These are phyloP conservation scores for Gilbertella persicaria DNA, from an alignment of 371 early-diverging fungal genomes.

Conservation along the genomic window DNA sequence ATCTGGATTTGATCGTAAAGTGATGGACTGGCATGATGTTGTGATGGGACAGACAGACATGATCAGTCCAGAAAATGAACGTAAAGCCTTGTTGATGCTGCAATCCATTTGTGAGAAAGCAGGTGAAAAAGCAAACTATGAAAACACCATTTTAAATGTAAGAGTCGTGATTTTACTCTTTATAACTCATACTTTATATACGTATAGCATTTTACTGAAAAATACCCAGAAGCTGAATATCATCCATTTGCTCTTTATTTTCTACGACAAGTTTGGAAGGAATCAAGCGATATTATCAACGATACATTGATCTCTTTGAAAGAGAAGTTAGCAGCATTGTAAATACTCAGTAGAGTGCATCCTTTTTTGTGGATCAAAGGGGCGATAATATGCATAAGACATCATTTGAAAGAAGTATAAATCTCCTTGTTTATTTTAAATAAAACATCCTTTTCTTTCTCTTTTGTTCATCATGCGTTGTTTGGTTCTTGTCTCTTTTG, in stretches of 20 bases:
- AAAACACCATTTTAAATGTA: slow-evolving; percentile 25
- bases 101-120: slow-evolving; percentile 31
- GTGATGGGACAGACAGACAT: slow-evolving; percentile 55
- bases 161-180: background rate
- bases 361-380: too few species aligned
- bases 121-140: slow-evolving; percentile 7
- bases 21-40: slow-evolving; percentile 56
- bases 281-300: slow-evolving; percentile 18
- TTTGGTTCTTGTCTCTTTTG: too few species aligned
- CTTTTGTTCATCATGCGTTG: too few species aligned
- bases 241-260: slow-evolving; percentile 30
- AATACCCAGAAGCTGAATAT: slow-evolving; percentile 16
- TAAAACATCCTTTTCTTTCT: too few species aligned
- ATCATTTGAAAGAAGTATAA: too few species aligned
- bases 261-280: slow-evolving; percentile 24
- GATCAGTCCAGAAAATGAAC: slow-evolving; percentile 55
- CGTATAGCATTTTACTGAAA: slow-evolving; percentile 9
- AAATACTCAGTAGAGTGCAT: too few species aligned
- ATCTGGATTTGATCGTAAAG: slow-evolving; percentile 36
- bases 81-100: slow-evolving; percentile 42
- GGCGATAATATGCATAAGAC: too few species aligned
- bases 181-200: too few species aligned
- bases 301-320: slow-evolving; percentile 9
- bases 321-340: slow-evolving; percentile 16
- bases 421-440: too few species aligned